Conservation (phyloP, 2,329 filamentous ascomycete genomes). For the Pyrenochaeta sp. region DNA sequence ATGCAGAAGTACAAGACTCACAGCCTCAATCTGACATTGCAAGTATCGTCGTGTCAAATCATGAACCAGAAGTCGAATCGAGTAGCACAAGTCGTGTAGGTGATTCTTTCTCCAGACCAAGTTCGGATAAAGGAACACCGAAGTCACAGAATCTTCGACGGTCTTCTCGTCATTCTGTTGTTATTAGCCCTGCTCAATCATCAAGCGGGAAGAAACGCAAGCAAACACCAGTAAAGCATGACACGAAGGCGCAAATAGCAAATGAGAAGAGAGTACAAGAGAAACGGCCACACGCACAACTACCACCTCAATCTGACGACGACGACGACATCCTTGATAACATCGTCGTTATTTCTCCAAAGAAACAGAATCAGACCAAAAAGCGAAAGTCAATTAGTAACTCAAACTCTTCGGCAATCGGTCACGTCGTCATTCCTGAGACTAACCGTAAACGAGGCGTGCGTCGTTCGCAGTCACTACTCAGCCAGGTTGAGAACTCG, state of each 20-base stretch:
- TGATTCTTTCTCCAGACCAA: slow-evolving; percentile 46
- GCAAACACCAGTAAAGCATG: slow-evolving; percentile 16
- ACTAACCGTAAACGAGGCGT: slow-evolving; percentile 34
- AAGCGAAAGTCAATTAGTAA: slow-evolving; percentile 32
- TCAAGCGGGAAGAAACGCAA: slow-evolving; percentile 36
- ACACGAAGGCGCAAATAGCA: slow-evolving; percentile 25
- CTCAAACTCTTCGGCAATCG: slow-evolving; percentile 7
- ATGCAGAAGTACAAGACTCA: slow-evolving; percentile 35
- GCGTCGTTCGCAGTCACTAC: slow-evolving; percentile 39
- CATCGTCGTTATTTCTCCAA: slow-evolving; percentile 48
- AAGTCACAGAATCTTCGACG: slow-evolving; percentile 30
- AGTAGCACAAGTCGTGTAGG: slow-evolving; percentile 44
- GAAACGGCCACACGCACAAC: not conserved
- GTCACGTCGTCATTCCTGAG: slow-evolving; percentile 16
- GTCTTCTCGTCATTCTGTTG: slow-evolving; percentile 35
- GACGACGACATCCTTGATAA: slow-evolving; percentile 50
- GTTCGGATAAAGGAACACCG: slow-evolving; percentile 26
- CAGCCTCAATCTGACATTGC: slow-evolving; percentile 13
- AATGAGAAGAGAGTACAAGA: slow-evolving; percentile 16
- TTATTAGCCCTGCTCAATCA: slow-evolving; percentile 27
- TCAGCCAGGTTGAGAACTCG: slow-evolving; percentile 39
- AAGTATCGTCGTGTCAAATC: not conserved
- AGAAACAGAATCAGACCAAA: slow-evolving; percentile 8
- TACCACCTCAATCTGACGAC: slow-evolving; percentile 23
- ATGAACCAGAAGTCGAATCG: slow-evolving; percentile 18